A percentile compares a stretch with the other conserved stretches of the same genome.
Conservation (phyloP, 2,329 filamentous ascomycete genomes). For the Rhinocladiella similis region DNA sequence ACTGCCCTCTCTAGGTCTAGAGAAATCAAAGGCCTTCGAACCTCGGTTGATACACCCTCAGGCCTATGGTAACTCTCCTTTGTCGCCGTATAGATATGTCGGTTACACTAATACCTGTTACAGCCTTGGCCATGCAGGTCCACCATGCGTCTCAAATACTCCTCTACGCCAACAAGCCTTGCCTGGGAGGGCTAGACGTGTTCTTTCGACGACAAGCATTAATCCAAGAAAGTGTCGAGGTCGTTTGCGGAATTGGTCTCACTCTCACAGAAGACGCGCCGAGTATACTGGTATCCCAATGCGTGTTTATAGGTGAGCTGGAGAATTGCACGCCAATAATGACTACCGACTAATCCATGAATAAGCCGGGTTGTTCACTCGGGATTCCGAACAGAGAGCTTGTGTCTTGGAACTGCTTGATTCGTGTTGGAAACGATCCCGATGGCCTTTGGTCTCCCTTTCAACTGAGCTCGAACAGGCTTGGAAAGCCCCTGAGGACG, state of each 20-base stretch:
- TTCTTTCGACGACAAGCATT: neutral
- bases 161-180: neutral
- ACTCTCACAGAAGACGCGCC: constrained; percentile 28
- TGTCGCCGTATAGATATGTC: neutral
- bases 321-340: neutral
- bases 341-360: neutral
- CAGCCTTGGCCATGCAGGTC: constrained; percentile 1
- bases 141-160: neutral
- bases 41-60: constrained; percentile 32
- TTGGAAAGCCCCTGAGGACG: neutral
- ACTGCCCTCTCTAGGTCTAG: constrained; percentile 20
- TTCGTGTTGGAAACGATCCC: neutral
- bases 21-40: constrained; percentile 16
- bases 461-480: constrained; percentile 5
- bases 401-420: constrained; percentile 3
- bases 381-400: constrained; percentile 1
- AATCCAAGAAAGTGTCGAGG: constrained; percentile 23
- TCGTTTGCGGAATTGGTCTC: constrained; percentile 32
- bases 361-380: constrained; percentile 8
- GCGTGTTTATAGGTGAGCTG: constrained; percentile 13
- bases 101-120: neutral
- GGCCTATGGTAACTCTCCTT: constrained; percentile 24
- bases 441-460: constrained; percentile 6
- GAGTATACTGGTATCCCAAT: constrained; percentile 9
- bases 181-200: neutral